Base-by-base conservation (phyloP, 305 asterid species). In the Nicotiana rustica region DNA sequence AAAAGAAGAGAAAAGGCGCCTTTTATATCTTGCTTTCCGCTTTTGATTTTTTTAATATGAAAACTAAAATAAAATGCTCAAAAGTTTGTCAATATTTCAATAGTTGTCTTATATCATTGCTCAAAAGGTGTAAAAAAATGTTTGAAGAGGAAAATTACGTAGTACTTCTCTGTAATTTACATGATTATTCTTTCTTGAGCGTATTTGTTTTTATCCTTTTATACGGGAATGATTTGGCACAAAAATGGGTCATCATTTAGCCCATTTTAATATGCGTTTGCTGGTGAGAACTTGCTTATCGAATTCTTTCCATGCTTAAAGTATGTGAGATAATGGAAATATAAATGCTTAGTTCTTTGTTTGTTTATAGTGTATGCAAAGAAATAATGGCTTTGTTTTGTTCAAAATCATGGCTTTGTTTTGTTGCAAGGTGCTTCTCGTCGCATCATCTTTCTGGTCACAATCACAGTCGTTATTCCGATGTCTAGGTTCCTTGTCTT, bases 401-500 rank as follows among this genome's bases (percentile, higher is more conserved):
- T 25, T 25, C 25, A 25, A 25, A 12, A 52, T 52, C 17, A 12
- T 52, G 14, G 57, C 14, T 52, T 52, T 52, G 17, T 52, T 52
- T 52, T 52, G 57, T 52, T 52, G 17, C 57, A 52, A 3, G 17
- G 17, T 52, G 57, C 57, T 52, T 12, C 57, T 49, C 57, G 15
- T 52, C 57, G 17, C 17, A 3, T 13, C 17, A 3, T 52, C 57
- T 13, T 13, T 52, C 57, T 12, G 65, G 65, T 60, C 65, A n/a
- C 65, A 60, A 60, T 60, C 77, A 69, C 17, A 10, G 5, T 5
- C 44, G 18, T 69, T 69, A 36, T 36, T 41, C 15, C 31, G 77
- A 18, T 69, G 59, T 18, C 78, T 47, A 19, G 38, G 78, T 71
- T 71, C 7, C 47, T 71, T 47, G 19, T 41, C 59, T 71, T 21